Base-by-base conservation (phyloP, 208 protist genomes). In the Acanthamoeba castellanii region DNA sequence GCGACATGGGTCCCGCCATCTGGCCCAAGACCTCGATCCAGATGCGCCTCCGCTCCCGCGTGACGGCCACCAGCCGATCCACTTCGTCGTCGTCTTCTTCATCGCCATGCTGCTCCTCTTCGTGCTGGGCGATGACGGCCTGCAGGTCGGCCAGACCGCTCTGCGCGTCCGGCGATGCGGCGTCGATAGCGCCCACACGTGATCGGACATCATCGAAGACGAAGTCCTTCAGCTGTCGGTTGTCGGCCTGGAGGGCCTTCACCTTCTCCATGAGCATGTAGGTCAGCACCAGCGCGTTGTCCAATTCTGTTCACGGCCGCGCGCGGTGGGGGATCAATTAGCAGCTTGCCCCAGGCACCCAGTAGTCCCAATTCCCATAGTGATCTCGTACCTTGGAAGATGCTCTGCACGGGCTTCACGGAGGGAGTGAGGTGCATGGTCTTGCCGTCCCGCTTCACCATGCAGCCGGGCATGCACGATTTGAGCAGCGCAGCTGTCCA, bases 391-490 rank as follows among this genome's bases (percentile, higher is more conserved):
- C 66, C 66, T 72, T 78, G 70, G 37, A 78, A 78, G 70, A 78
- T 78, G 70, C 37, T 78, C 70, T 78, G 70, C 16, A 78, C 70
- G 37, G 70, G 70, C 70, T 78, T 78, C 13, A 78, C 70, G 11
- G 70, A 78, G n/a, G 70, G 70, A 0, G 70, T 78, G n/a, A 78
- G 70, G 70, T 78, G 70, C 70, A 78, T 78, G 22, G 70, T 45
- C 70, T 78, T 78, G 70, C 70, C 70, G 37, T 78, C 70, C 8
- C 70, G 70, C 70, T 78, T 78, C 13, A 78, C 70, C 70, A 78
- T 78, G 37, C 70, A 78, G 37, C 70, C 70, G 30, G 70, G 70
- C 70, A 78, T 78, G 37, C 70, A 78, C 37, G 70, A 78, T 20
- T 78, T 78, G 70, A 78, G 70, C 30, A 78, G 70, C 0, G 70